Conservation (phyloP, 176 grass and related monocot genomes). For the Hordeum marinum region DNA sequence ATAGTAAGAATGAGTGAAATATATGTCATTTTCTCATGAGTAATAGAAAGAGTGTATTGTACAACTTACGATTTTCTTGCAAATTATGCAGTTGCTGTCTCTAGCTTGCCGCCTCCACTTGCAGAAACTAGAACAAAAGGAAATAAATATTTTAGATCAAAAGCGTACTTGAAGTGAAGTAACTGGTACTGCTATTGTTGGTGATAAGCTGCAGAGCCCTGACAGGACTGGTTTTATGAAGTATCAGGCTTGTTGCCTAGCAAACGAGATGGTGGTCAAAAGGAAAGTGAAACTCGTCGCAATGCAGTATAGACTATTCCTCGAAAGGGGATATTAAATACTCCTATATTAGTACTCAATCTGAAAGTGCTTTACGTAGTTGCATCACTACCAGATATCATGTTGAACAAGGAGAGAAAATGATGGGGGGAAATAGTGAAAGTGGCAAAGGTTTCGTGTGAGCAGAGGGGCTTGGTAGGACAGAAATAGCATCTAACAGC, state of each 20-base stretch:
- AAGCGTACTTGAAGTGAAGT: not conserved
- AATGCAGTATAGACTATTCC: not conserved
- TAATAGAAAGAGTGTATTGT: not conserved
- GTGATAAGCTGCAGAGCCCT: not conserved
- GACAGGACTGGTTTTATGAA: not conserved
- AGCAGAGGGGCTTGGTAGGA: not conserved
- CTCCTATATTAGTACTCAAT: not conserved
- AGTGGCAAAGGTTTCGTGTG: not conserved
- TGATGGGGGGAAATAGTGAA: not conserved
- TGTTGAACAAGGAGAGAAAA: not conserved
- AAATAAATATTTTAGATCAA: constrained; percentile 2
- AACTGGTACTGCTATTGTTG: not conserved
- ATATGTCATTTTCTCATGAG: not conserved
- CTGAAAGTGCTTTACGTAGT: not conserved
- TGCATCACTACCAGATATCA: not conserved
- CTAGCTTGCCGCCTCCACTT: constrained; percentile 67
- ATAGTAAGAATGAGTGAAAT: not conserved
- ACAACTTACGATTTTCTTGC: constrained; percentile 72
- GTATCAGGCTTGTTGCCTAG: not conserved
- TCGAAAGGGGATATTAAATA: not conserved
- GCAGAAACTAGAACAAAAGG: constrained; percentile 48
- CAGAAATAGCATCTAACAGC: not conserved
- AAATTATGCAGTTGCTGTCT: constrained; percentile 76
- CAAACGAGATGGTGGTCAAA: not conserved
- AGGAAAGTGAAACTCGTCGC: not conserved